Evolutionary conservation across 2,329 filamentous ascomycete species (phyloP).

Genomic region (Alternaria tenuissima): DNA sequence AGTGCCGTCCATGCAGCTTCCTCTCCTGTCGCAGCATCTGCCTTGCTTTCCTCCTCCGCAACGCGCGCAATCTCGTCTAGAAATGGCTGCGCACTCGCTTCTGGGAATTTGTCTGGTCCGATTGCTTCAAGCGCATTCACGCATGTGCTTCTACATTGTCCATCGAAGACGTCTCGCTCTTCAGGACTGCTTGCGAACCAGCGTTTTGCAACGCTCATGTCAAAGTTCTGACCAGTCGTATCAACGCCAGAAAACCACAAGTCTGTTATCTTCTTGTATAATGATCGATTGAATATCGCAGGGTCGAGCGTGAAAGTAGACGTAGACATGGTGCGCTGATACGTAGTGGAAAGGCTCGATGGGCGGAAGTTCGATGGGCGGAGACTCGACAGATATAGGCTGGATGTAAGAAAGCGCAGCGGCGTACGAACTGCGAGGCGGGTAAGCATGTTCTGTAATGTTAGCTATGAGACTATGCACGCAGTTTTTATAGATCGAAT

Average conservation of each 20-base stretch:
- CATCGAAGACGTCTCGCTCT: conserved; percentile 50
- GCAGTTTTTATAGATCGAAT: background rate
- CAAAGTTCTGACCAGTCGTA: conserved; percentile 31
- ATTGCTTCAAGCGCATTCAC: conserved; percentile 49
- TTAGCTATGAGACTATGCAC: background rate
- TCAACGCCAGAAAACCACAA: conserved; percentile 53
- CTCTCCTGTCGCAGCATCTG: conserved; percentile 29
- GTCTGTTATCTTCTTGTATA: conserved; percentile 49
- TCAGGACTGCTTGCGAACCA: conserved; percentile 51
- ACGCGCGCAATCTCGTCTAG: conserved; percentile 42
- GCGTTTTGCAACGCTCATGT: conserved; percentile 34
- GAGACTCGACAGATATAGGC: conserved; percentile 7
- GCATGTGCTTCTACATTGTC: conserved; percentile 45
- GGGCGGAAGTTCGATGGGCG: conserved; percentile 4
- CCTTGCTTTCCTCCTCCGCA: conserved; percentile 6
- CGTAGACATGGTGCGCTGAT: conserved; percentile 39
- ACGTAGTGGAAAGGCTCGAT: background rate
- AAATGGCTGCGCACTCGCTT: conserved; percentile 50
- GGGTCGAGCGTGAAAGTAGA: conserved; percentile 45
- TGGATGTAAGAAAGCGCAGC: conserved; percentile 10
- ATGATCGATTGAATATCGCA: conserved; percentile 50
- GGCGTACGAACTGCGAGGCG: conserved; percentile 12
- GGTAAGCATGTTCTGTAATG: conserved; percentile 11
- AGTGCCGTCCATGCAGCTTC: conserved; percentile 53
- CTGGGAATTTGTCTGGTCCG: conserved; percentile 42